A percentile compares a stretch with the other conserved stretches of the same genome.
Conservation (phyloP, 164 flowering plant species). For the Amborella trichopoda region DNA sequence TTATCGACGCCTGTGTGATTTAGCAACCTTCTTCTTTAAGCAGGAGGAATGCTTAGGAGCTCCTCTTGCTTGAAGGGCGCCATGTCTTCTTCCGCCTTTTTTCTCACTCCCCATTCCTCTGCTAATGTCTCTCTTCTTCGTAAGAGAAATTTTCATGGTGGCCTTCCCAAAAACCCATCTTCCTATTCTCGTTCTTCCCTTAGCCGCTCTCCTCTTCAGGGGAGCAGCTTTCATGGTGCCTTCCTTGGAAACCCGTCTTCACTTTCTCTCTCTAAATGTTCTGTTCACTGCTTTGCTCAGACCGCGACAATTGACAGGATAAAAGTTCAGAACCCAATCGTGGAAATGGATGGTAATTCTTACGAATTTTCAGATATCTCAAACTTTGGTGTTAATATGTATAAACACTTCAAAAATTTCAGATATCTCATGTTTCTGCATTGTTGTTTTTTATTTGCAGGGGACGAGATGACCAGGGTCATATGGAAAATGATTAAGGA, state of each 20-base stretch:
- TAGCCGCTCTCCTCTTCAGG: conserved; percentile 7
- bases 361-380: no score
- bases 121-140: conserved; percentile 4
- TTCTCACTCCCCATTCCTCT: conserved; percentile 10
- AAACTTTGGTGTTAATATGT: no score
- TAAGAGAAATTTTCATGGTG: no score
- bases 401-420: no score
- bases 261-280: conserved; percentile 15
- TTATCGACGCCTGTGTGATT: no score
- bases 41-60: no score
- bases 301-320: conserved; percentile 30
- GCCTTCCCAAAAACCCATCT: no score
- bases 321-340: conserved; percentile 68
- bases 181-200: no score
- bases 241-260: conserved; percentile 11
- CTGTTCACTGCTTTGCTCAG: conserved; percentile 55
- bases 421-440: no score
- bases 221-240: conserved; percentile 14
- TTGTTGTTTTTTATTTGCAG: conserved; percentile 17
- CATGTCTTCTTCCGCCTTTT: conserved; percentile 20
- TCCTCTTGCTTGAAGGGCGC: no score
- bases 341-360: conserved; percentile 80
- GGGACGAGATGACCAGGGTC: conserved; percentile 93
- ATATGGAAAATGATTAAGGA: conserved; percentile 90
- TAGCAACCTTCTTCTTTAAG: no score